These are phyloP conservation scores for Geosmithia putterillii DNA, from an alignment of 2,329 filamentous ascomycete genomes.

Conservation along the genomic window DNA sequence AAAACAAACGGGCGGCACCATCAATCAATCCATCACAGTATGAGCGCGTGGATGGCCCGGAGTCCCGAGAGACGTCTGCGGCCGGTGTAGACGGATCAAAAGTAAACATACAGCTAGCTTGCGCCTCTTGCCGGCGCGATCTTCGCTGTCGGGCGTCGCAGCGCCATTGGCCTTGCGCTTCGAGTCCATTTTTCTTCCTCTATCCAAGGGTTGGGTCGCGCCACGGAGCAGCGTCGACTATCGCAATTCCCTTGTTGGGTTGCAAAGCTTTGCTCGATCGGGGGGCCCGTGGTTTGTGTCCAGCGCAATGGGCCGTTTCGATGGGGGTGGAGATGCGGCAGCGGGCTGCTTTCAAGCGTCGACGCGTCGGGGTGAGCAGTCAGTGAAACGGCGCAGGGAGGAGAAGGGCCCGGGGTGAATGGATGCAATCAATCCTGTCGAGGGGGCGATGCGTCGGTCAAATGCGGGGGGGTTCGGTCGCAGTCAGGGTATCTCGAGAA, in stretches of 20 bases:
- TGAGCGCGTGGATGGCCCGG: background rate
- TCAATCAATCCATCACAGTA: background rate
- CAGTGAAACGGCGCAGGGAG: too few relatives aligned
- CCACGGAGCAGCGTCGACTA: background rate
- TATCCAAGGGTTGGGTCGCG: background rate
- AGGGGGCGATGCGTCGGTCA: too few relatives aligned
- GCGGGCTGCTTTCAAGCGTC: background rate
- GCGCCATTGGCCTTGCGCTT: slow-evolving; percentile 43
- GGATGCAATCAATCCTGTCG: too few relatives aligned
- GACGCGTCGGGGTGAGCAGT: background rate
- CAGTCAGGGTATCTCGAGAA: too few relatives aligned
- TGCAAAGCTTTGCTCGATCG: background rate
- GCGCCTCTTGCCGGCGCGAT: slow-evolving; percentile 43
- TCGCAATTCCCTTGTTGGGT: too few relatives aligned
- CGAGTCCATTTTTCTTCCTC: slow-evolving; percentile 33
- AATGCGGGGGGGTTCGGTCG: too few relatives aligned
- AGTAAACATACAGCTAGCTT: slow-evolving; percentile 28
- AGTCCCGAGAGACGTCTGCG: too few relatives aligned
- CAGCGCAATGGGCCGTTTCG: background rate
- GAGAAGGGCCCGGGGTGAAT: too few relatives aligned
- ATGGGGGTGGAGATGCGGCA: background rate
- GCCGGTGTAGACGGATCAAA: too few relatives aligned
- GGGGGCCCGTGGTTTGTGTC: background rate
- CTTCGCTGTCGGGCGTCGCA: slow-evolving; percentile 30
- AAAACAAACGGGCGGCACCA: background rate